Evolutionary conservation across 768 basidiomycete species (phyloP).

Genomic region (Naganishia vishniacii): DNA sequence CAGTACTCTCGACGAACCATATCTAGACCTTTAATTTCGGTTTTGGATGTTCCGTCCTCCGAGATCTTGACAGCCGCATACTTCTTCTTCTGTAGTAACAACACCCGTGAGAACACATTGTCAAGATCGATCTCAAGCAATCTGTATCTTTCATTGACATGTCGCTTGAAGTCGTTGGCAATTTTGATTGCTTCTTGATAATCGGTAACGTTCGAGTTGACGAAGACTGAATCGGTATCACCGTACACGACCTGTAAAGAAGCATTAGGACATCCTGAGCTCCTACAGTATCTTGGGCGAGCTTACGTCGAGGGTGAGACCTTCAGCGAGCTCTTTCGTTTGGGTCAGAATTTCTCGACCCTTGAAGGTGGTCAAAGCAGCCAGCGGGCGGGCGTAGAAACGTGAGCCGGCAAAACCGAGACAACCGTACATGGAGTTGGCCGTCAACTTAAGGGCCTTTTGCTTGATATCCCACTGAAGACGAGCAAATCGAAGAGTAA

Average conservation of each 20-base stretch:
- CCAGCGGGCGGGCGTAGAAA: constrained; percentile 94
- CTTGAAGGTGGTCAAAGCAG: constrained; percentile 93
- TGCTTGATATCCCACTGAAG: constrained; percentile 91
- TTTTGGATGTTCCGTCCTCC: constrained; percentile 65
- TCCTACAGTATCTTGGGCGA: constrained; percentile 68
- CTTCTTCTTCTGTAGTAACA: constrained; percentile 97
- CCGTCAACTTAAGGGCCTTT: constrained; percentile 91
- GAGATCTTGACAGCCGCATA: constrained; percentile 96
- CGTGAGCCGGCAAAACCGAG: constrained; percentile 94
- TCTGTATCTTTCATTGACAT: constrained; percentile 90
- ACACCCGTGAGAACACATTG: constrained; percentile 80
- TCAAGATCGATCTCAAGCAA: constrained; percentile 96
- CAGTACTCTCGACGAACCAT: constrained; percentile 99
- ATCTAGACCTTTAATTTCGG: constrained; percentile 92
- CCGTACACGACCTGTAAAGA: constrained; percentile 83
- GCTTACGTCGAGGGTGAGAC: constrained; percentile 79
- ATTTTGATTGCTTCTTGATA: constrained; percentile 84
- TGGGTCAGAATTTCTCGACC: constrained; percentile 94
- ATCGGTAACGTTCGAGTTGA: constrained; percentile 89
- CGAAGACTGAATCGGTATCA: constrained; percentile 97
- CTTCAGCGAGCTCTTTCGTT: constrained; percentile 86
- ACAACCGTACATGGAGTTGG: constrained; percentile 99
- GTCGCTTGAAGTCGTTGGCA: constrained; percentile 85
- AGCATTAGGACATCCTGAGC: constrained; percentile 61
- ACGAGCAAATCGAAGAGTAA: not conserved